Conservation (phyloP, 345 rosid genomes). For the Lepidium africanum region DNA sequence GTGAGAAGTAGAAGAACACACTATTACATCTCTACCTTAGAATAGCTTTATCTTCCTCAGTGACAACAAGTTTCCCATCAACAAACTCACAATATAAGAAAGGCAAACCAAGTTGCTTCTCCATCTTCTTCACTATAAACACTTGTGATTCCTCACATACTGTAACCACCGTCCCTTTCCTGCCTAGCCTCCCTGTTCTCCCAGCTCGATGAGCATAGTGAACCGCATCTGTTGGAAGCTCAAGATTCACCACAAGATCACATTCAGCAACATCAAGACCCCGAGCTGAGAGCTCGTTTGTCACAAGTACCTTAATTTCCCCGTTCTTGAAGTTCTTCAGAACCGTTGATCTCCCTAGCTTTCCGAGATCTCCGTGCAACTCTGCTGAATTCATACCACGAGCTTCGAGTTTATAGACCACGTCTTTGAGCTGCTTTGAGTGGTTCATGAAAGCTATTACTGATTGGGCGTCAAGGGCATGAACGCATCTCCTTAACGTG, state of each 20-base stretch:
- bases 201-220: conserved; percentile 94
- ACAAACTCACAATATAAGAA: conserved; percentile 68
- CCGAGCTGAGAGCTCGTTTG: conserved; percentile 93
- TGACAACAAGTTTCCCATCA: conserved; percentile 69
- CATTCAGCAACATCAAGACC: conserved; percentile 89
- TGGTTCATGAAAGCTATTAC: conserved; percentile 95
- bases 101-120: conserved; percentile 70
- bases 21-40: conserved; percentile 7
- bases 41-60: conserved; percentile 41
- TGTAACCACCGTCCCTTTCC: conserved; percentile 77
- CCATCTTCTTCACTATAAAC: conserved; percentile 81
- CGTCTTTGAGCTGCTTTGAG: conserved; percentile 81
- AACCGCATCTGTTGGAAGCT: conserved; percentile 66
- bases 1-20: background rate
- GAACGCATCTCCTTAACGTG: conserved; percentile 73
- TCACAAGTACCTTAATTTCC: conserved; percentile 68
- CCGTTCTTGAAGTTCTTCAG: conserved; percentile 83
- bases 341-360: conserved; percentile 80
- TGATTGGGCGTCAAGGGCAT: conserved; percentile 73
- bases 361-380: conserved; percentile 91
- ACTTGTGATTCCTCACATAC: conserved; percentile 79
- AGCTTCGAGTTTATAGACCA: conserved; percentile 85
- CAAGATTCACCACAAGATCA: conserved; percentile 86
- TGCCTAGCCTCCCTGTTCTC: conserved; percentile 79
- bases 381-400: conserved; percentile 75